Conservation (phyloP, 345 rosid genomes). For the Ricinus communis region DNA sequence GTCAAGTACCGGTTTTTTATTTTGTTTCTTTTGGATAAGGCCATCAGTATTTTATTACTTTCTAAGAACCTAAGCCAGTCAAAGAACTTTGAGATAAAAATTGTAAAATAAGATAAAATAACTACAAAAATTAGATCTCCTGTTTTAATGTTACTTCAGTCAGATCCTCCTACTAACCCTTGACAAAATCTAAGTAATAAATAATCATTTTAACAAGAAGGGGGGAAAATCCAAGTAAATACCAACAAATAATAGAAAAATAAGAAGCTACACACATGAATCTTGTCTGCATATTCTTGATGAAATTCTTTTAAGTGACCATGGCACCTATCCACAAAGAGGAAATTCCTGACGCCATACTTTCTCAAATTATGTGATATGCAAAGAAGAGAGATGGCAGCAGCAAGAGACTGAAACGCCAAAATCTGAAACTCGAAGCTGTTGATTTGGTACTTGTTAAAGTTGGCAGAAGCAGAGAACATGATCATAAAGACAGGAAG, state of each 20-base stretch:
- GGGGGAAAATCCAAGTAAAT: not conserved
- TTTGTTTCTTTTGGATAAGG: too few species aligned
- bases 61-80: not conserved
- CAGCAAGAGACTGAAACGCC: slow-evolving; percentile 34
- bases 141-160: too few species aligned
- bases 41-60: too few species aligned
- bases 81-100: too few species aligned
- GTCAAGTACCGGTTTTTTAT: too few species aligned
- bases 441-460: slow-evolving; percentile 21
- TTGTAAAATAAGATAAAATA: too few species aligned
- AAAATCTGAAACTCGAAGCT: slow-evolving; percentile 35
- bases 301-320: slow-evolving; percentile 26
- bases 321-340: slow-evolving; percentile 37
- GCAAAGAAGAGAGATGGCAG: slow-evolving; percentile 35
- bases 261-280: slow-evolving; percentile 32
- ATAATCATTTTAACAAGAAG: not conserved
- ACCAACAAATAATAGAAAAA: not conserved
- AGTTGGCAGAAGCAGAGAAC: slow-evolving; percentile 14
- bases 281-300: slow-evolving; percentile 29
- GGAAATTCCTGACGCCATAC: slow-evolving; percentile 38
- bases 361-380: slow-evolving; percentile 37
- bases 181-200: too few species aligned
- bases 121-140: too few species aligned
- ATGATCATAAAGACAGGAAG: slow-evolving; percentile 28
- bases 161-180: too few species aligned